Base-by-base conservation (phyloP, 140 eudicot genomes). In the Bidens hawaiensis region DNA sequence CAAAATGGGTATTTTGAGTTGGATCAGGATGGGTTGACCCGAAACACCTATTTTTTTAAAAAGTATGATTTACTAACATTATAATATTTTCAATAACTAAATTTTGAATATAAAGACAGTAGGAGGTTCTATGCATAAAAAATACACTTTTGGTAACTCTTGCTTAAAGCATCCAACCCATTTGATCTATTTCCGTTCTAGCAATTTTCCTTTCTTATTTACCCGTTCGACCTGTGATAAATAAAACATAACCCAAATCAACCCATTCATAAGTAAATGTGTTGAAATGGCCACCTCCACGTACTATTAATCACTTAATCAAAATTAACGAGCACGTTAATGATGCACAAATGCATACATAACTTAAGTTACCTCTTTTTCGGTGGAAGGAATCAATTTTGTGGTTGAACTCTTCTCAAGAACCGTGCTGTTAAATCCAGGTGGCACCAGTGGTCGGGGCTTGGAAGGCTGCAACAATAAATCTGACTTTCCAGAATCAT, bases 361-460 rank as follows among this genome's bases (percentile, higher is more conserved):
- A 11, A n/a, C n/a, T n/a, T 25, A 48, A n/a, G 18, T 50, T 65
- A 88, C 95, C 88, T 80, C 89, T 68, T 75, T 65, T 1, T 68
- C 76, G 46, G 45, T 68, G n/a, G 75, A 57, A 67, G 63, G 82
- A 36, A 50, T 47, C 4, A 80, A 33, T 76, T 80, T 87, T 61
- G 73, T 24, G 17, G 74, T 75, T 61, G 87, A 74, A 60, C 26
- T 78, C 79, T 83, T 90, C 64, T 90, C 97, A 40, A 42, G 52
- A 60, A 76, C 36, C 27, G 85, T 74, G 75, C 65, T 78, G 36
- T 58, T 81, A 78, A 93, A 93, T 28, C 99, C 99, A 0, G 99
- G 99, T 25, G 99, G 99, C 24, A 93, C 85, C 69, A 81, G 95
- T 41, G 99, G 96, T 48, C 99, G 80, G 43, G 77, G 68, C 75